Evolutionary conservation across 2,329 filamentous ascomycete species (phyloP), one percentile per base, ranked within the genome.

Genomic region (Cadophora sp.): DNA sequence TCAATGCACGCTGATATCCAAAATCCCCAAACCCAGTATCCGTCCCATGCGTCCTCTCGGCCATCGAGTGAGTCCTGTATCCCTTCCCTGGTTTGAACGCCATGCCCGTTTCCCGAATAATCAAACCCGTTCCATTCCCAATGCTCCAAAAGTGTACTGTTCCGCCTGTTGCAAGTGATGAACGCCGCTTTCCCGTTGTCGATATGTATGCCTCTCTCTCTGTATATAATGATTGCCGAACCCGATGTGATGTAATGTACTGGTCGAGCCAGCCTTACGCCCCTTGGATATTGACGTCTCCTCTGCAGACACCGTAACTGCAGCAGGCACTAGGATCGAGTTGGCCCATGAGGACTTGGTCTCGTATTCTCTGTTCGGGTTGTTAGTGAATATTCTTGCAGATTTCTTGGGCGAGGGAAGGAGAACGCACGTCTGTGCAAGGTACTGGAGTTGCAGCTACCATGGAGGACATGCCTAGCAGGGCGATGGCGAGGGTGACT

Each of bases 281-380:
- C 22, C 68, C 70, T 59, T 68, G 70, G n/a, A 72, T 66, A 59
- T 72, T 73, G 59, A 73, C 70, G 56, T 68, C 69, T 14, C 67
- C 68, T 62, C 62, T 70, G 59, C 74, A 76, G 2, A 72, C 59
- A 14, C 74, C 74, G 50, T 75, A 75, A 27, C 51, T 70, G 56
- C 74, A 76, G 63, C 74, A 76, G 14, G 71, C 72, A 16, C 59
- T 68, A 3, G 72, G 67, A 41, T 72, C 70, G n/a, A 75, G 55
- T 11, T 72, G 51, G 4, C 74, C 74, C 6, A 50, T 66, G 41
- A 76, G 71, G 33, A 76, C 70, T 11, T 61, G 66, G 59, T 76
- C 74, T 68, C 70, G 60, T 60, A 59, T 60, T 66, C 39, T 64
- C 72, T 73, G 43, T 62, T 59, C 16, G 7, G 20, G 5, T 64